These are phyloP conservation scores for Penicillium frequentans DNA, from an alignment of 2,329 filamentous ascomycete genomes.

Conservation along the genomic window DNA sequence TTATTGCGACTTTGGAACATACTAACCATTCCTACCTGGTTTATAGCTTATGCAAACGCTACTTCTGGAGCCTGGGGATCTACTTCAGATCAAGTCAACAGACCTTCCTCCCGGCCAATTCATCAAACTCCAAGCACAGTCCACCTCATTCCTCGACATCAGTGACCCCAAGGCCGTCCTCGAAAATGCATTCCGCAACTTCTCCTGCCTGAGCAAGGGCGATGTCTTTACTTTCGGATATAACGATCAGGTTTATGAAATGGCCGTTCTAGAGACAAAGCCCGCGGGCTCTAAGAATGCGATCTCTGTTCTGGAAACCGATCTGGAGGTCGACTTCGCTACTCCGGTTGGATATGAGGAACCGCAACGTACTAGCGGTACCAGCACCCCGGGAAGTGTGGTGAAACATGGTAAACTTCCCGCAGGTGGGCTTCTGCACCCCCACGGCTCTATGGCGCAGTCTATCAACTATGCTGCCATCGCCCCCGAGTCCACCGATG, in stretches of 20 bases:
- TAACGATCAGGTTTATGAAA: conserved; percentile 90
- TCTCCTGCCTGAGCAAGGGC: conserved; percentile 87
- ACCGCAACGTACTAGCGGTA: conserved; percentile 75
- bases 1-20: not conserved
- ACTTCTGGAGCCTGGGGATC: conserved; percentile 83
- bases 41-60: conserved; percentile 89
- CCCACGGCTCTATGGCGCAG: conserved; percentile 91
- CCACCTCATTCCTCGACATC: conserved; percentile 90
- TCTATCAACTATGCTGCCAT: conserved; percentile 96
- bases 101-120: conserved; percentile 86
- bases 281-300: conserved; percentile 79
- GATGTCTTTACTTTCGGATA: conserved; percentile 96
- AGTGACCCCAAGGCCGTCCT: conserved; percentile 96
- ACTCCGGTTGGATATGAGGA: conserved; percentile 93
- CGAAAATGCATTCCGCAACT: conserved; percentile 94
- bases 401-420: conserved; percentile 59
- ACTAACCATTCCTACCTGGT: not conserved
- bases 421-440: conserved; percentile 73
- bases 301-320: conserved; percentile 91
- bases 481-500: conserved; percentile 70
- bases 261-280: conserved; percentile 91
- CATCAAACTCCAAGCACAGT: conserved; percentile 96
- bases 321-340: conserved; percentile 94
- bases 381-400: conserved; percentile 75
- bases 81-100: conserved; percentile 93